A percentile compares a stretch with the other conserved stretches of the same genome.
phyloP scores from a whole-genome alignment of 2,329 filamentous ascomycete species.

The Leptoxyphium fumago region DNA sequence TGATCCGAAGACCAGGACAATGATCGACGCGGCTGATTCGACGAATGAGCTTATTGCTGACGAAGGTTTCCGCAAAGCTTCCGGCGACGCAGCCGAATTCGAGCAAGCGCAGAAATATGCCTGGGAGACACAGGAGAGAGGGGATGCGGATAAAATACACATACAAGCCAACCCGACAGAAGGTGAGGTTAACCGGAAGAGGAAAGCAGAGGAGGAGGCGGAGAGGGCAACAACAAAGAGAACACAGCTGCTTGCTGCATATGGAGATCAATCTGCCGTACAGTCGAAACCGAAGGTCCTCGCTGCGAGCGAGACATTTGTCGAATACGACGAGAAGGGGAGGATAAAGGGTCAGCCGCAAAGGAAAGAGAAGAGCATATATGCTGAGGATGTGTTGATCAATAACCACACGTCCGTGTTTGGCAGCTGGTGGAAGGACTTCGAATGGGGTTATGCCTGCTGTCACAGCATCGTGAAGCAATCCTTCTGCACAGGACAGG shows the following conservation, averaged over 20 bases:
- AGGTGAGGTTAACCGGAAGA: slow-evolving; percentile 70
- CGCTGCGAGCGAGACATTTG: slow-evolving; percentile 63
- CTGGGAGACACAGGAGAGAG: slow-evolving; percentile 85
- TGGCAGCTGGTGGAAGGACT: slow-evolving; percentile 95
- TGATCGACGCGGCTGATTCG: slow-evolving; percentile 71
- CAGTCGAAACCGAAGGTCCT: slow-evolving; percentile 44
- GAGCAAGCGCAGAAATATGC: slow-evolving; percentile 79
- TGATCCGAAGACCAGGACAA: slow-evolving; percentile 85
- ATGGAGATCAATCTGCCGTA: slow-evolving; percentile 54
- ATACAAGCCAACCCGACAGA: slow-evolving; percentile 93
- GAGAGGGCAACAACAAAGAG: slow-evolving; percentile 52
- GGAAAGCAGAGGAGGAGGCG: slow-evolving; percentile 60
- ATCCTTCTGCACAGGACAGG: slow-evolving; percentile 91
- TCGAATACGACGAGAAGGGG: slow-evolving; percentile 88
- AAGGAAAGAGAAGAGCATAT: slow-evolving; percentile 71
- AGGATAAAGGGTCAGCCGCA: slow-evolving; percentile 76
- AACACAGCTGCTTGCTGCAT: slow-evolving; percentile 63
- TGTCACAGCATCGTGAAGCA: slow-evolving; percentile 92
- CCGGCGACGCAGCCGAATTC: slow-evolving; percentile 85
- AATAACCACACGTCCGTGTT: slow-evolving; percentile 90
- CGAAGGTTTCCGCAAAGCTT: slow-evolving; percentile 77
- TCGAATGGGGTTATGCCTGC: slow-evolving; percentile 91
- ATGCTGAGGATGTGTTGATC: slow-evolving; percentile 69
- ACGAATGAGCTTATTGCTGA: slow-evolving; percentile 76
- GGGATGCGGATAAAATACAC: slow-evolving; percentile 66